phyloP scores from a whole-genome alignment of 2,329 filamentous ascomycete species.

The Aspergillus uvarum region DNA sequence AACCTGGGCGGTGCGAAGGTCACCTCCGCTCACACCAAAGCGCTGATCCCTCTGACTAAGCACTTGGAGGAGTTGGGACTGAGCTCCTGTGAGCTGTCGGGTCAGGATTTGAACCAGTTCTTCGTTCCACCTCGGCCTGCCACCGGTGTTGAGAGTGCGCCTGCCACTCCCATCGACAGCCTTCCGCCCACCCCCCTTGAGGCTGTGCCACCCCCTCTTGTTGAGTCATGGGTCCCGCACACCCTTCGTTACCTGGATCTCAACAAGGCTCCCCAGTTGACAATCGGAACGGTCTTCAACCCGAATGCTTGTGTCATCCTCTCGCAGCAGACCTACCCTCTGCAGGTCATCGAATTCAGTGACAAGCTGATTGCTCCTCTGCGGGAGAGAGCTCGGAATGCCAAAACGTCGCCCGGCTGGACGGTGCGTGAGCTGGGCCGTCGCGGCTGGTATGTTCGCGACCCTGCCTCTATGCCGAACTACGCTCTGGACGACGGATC shows the following conservation, averaged over 20 bases:
- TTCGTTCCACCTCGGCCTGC: constrained; percentile 46
- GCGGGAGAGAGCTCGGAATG: constrained; percentile 61
- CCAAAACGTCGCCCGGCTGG: constrained; percentile 62
- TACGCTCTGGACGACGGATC: constrained; percentile 54
- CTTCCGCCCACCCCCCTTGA: background rate
- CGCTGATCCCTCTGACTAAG: constrained; percentile 65
- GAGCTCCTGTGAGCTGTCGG: constrained; percentile 63
- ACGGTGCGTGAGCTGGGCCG: constrained; percentile 66
- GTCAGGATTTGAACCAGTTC: constrained; percentile 64
- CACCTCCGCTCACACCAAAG: constrained; percentile 61
- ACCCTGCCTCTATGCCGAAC: constrained; percentile 38
- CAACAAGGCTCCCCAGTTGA: constrained; percentile 63
- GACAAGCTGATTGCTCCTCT: constrained; percentile 67
- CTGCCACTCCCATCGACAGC: constrained; percentile 9
- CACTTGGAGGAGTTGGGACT: constrained; percentile 75
- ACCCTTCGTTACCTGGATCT: constrained; percentile 74
- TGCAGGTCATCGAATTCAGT: constrained; percentile 74
- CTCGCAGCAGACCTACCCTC: constrained; percentile 60
- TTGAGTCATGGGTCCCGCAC: constrained; percentile 54
- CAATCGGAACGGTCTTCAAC: constrained; percentile 59
- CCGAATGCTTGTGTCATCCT: constrained; percentile 59
- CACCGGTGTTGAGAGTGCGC: constrained; percentile 8
- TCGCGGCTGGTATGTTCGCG: constrained; percentile 65
- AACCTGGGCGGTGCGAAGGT: constrained; percentile 75
- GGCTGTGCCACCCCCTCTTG: constrained; percentile 4